These are phyloP conservation scores for Globisporangium sylvaticum DNA, from an alignment of 352 stramenopile genomes.

Conservation along the genomic window DNA sequence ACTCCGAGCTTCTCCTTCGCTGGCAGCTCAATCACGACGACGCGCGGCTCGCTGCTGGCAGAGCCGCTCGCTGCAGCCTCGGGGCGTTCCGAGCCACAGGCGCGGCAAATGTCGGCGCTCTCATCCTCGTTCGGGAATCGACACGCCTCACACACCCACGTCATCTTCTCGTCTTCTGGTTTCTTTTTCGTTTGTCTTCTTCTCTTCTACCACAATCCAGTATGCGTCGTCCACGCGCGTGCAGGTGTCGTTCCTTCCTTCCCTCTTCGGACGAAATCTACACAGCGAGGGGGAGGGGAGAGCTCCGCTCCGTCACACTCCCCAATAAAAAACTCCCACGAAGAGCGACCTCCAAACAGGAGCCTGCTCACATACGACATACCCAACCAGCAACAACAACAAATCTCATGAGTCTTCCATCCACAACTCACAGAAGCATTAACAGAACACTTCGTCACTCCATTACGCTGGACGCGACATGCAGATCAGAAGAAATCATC, in stretches of 20 bases:
- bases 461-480: neutral
- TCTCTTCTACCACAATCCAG: neutral
- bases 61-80: slow-evolving; percentile 20
- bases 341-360: neutral
- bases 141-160: slow-evolving; percentile 59
- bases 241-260: slow-evolving; percentile 1
- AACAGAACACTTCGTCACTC: neutral
- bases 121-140: slow-evolving; percentile 67
- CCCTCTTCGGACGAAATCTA: slow-evolving; percentile 2
- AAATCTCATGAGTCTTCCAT: neutral
- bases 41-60: slow-evolving; percentile 21
- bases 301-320: neutral
- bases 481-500: neutral
- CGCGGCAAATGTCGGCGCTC: slow-evolving; percentile 47
- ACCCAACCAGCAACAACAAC: neutral
- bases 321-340: neutral
- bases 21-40: slow-evolving; percentile 77
- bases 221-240: neutral
- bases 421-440: neutral
- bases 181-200: neutral
- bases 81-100: slow-evolving; percentile 48
- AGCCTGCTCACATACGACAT: slow-evolving; percentile 1
- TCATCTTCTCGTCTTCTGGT: slow-evolving; percentile 26
- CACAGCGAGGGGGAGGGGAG: neutral
- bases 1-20: slow-evolving; percentile 85